phyloP scores from a whole-genome alignment of 2,329 filamentous ascomycete genomes.

The Alternaria sp. region DNA sequence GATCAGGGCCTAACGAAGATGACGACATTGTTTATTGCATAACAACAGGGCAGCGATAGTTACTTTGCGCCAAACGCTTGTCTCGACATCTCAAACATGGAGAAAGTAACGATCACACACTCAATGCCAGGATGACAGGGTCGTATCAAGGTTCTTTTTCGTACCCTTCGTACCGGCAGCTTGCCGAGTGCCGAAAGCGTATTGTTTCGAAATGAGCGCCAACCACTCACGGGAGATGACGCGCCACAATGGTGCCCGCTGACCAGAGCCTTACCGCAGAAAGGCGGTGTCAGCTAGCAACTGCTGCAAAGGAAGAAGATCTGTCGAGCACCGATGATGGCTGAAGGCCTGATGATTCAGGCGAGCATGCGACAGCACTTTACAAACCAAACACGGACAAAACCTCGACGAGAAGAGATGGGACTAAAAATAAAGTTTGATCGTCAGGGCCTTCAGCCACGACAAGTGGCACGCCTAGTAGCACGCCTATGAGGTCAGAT shows the following conservation, averaged over 20 bases:
- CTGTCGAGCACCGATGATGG: background rate
- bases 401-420: background rate
- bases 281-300: slow-evolving; percentile 4
- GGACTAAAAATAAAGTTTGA: slow-evolving; percentile 18
- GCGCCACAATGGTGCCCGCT: slow-evolving; percentile 5
- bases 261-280: background rate
- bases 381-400: background rate
- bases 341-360: background rate
- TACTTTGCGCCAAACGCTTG: background rate
- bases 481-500: slow-evolving; percentile 26
- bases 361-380: slow-evolving; percentile 7
- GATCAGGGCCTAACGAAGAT: background rate
- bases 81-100: slow-evolving; percentile 1
- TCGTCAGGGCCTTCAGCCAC: slow-evolving; percentile 22
- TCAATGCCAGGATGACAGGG: background rate
- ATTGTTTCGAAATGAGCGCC: background rate
- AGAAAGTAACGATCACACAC: background rate
- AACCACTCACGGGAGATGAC: slow-evolving; percentile 1
- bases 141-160: slow-evolving; percentile 4
- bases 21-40: background rate
- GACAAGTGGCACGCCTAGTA: slow-evolving; percentile 12
- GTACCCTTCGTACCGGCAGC: background rate
- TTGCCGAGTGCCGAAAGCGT: slow-evolving; percentile 6
- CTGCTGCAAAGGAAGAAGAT: background rate
- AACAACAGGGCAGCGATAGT: background rate